Evolutionary conservation across 2,329 filamentous ascomycete genomes (phyloP).

Genomic region (Parastagonospora nodorum): DNA sequence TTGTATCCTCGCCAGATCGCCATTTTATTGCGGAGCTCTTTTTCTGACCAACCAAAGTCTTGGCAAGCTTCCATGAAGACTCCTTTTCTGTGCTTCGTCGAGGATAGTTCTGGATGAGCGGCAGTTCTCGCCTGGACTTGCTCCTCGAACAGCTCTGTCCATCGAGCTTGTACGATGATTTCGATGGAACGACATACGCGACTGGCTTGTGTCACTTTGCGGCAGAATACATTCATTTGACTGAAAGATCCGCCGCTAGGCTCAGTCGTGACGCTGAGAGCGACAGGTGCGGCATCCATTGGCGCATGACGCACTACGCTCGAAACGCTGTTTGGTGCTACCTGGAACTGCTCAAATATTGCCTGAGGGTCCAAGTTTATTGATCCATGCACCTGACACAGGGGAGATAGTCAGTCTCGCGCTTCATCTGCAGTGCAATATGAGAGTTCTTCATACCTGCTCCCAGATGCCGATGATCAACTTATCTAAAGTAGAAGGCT

Average conservation of each 20-base stretch:
- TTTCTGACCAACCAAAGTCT: slow-evolving; percentile 62
- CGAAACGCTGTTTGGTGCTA: slow-evolving; percentile 19
- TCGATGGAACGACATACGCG: slow-evolving; percentile 62
- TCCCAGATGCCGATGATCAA: slow-evolving; percentile 58
- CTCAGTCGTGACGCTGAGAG: slow-evolving; percentile 14
- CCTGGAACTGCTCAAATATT: slow-evolving; percentile 40
- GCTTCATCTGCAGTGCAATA: too few species aligned
- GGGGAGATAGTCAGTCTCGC: neutral
- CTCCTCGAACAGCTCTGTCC: slow-evolving; percentile 61
- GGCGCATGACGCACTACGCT: slow-evolving; percentile 16
- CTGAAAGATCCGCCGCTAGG: slow-evolving; percentile 38
- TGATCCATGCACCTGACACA: slow-evolving; percentile 38
- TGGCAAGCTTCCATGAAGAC: slow-evolving; percentile 60
- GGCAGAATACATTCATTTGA: slow-evolving; percentile 51
- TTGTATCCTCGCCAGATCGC: slow-evolving; percentile 64
- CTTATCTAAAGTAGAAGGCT: slow-evolving; percentile 56
- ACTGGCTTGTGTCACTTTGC: slow-evolving; percentile 56
- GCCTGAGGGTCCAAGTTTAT: slow-evolving; percentile 49
- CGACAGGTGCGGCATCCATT: slow-evolving; percentile 10
- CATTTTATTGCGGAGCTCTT: slow-evolving; percentile 60
- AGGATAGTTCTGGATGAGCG: slow-evolving; percentile 49
- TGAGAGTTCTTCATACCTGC: slow-evolving; percentile 36
- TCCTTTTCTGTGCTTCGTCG: slow-evolving; percentile 57
- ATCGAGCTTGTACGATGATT: slow-evolving; percentile 63
- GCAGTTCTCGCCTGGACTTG: slow-evolving; percentile 52